Evolutionary conservation across 495 filamentous ascomycete species (phyloP), one percentile per base, ranked within the genome.

Genomic region (Entonaema liquescens): DNA sequence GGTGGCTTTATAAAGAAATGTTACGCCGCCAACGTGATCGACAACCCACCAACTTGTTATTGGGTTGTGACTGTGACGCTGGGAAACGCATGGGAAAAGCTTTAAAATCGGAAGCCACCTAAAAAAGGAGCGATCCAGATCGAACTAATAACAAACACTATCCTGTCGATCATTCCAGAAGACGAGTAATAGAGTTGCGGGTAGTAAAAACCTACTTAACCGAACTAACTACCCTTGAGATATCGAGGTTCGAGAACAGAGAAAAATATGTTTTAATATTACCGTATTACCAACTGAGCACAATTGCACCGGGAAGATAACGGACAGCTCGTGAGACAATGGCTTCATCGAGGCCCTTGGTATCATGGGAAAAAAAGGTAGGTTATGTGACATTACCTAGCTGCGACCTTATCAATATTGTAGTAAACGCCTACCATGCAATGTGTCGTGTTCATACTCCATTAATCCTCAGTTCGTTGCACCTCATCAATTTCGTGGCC

Each of bases 371-470:
- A 62, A 62, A 60, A 33, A 31, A 19, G 36, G 35, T 29, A 28
- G 61, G 62, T 66, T 59, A 58, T 52, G 69, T 72, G 59, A 67
- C 64, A 67, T 72, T 72, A 64, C 69, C 63, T 60, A 67, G 38
- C 54, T 72, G 63, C 31, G 64, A 67, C 63, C 59, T 60, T 17
- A 72, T 59, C 63, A 56, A 66, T 54, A 49, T 64, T 70, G 42
- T 57, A 70, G 52, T 49, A 59, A 64, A 76, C 74, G 66, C 69
- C 74, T 65, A 42, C 59, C 59, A 72, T 74, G 68, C 65, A 68
- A 71, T 42, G 66, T 68, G 57, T 71, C 59, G 66, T 68, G 58
- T 74, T 59, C 40, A 66, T 74, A 72, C 65, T 62, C 49, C 54
- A 19, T 47, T 26, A 55, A 62, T 62, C 54, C 49, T 57, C 38